phyloP scores from a whole-genome alignment of 83 land plant genomes.

The Isoetes engelmannii region DNA sequence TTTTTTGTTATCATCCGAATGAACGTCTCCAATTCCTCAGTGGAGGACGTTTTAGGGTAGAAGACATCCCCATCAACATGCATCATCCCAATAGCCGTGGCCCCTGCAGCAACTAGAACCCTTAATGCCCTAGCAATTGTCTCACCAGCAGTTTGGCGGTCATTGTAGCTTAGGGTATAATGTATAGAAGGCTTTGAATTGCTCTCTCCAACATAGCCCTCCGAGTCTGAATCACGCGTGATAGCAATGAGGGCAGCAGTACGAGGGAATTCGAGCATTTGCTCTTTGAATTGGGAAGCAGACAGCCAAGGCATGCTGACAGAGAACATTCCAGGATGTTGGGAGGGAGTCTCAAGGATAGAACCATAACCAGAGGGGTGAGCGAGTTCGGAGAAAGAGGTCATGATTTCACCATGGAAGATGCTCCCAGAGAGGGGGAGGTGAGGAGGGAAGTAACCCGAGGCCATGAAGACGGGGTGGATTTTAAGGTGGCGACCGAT shows the following conservation, averaged over 20 bases:
- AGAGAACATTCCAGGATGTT: conserved; percentile 65
- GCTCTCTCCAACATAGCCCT: neutral
- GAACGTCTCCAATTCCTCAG: neutral
- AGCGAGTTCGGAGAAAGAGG: conserved; percentile 40
- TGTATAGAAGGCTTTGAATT: neutral
- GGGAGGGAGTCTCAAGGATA: conserved; percentile 50
- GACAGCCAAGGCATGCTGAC: conserved; percentile 55
- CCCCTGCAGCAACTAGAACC: neutral
- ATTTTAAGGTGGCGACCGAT: conserved; percentile 65
- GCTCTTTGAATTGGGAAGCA: conserved; percentile 43
- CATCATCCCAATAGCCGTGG: neutral
- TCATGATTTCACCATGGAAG: conserved; percentile 76
- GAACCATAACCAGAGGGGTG: conserved; percentile 33
- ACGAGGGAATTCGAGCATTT: conserved; percentile 52
- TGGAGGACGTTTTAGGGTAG: neutral
- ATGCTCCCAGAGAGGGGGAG: conserved; percentile 41
- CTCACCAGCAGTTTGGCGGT: neutral
- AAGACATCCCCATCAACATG: conserved; percentile 4
- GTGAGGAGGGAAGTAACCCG: conserved; percentile 62
- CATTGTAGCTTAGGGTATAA: neutral
- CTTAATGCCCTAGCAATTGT: neutral
- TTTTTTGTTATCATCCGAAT: neutral
- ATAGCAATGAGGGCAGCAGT: conserved; percentile 51
- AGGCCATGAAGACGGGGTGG: conserved; percentile 54
- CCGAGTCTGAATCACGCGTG: conserved; percentile 38